Evolutionary conservation across 345 rosid species (phyloP), one percentile per base, ranked within the genome.

Genomic region (Syzygium aqueum): DNA sequence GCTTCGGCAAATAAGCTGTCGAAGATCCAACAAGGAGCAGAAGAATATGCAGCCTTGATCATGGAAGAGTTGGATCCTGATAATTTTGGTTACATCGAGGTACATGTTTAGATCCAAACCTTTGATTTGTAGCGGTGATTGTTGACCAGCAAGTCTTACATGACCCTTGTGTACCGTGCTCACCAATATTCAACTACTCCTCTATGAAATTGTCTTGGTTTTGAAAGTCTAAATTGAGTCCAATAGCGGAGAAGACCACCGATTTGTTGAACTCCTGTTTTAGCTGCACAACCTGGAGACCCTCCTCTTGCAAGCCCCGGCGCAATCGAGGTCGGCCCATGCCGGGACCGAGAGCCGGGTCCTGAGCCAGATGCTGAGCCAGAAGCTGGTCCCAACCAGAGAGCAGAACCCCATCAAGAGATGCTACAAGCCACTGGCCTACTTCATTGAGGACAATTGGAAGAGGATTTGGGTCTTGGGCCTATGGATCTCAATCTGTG

Each of bases 61-160:
- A 93, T 95, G 96, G 99, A 96, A 93, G 98, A 95, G 77, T 91
- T 96, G 6, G 98, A 95, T 87, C 96, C 94, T 2, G 90, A 92
- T 88, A 93, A 92, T 86, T 92, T 94, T 25, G 98, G 99, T 77
- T 95, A 89, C 88, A 93, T 96, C 56, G 95, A 94, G 99, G 98
- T 95, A 53, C 25, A 4, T 1, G 52, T 52, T 77, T 54, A 57
- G 49, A 73, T 73, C 80, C 82, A 37, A 73, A 37, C 49, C 49
- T 73, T 33, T 22, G 82, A 1, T 11, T 73, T 73, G 21, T 73
- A 33, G 37, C 4, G 11, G 2, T 73, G 49, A 5, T 73, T 19
- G 82, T 73, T 73, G 82, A 73, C 46, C 82, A 22, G 8, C 11
- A 59, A 37, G 25, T 10, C 59, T 25, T 11, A 37, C 27, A 37